Percentiles rank a stretch among this genome's conserved stretches.
These are phyloP conservation scores for Coemansia sp. DNA, from an alignment of 192 early-diverging fungal genomes.

Conservation along the genomic window DNA sequence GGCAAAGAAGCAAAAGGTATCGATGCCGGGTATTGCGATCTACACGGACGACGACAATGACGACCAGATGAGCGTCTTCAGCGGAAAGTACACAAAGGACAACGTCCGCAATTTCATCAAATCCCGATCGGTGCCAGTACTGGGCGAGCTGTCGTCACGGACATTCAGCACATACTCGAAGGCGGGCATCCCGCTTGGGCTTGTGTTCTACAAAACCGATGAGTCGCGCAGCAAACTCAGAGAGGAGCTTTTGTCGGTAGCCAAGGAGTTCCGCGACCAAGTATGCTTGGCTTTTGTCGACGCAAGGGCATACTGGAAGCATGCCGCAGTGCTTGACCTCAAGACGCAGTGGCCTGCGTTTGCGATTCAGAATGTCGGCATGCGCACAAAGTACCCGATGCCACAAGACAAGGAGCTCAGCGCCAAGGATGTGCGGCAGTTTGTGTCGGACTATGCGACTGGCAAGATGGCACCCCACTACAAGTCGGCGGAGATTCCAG, in stretches of 20 bases:
- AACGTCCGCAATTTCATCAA: constrained; percentile 67
- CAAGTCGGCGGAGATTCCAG: constrained; percentile 80
- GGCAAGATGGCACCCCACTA: constrained; percentile 70
- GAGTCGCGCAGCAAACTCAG: constrained; percentile 60
- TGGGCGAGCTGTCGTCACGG: constrained; percentile 85
- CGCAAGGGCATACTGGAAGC: constrained; percentile 73
- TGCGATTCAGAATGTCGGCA: constrained; percentile 73
- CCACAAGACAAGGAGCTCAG: constrained; percentile 65
- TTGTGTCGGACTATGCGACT: constrained; percentile 61
- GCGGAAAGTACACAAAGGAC: constrained; percentile 57
- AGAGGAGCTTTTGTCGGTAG: constrained; percentile 61
- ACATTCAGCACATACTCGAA: constrained; percentile 85
- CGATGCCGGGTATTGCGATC: constrained; percentile 69
- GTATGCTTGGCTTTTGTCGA: constrained; percentile 89
- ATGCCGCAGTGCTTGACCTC: constrained; percentile 79
- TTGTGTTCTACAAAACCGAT: constrained; percentile 71
- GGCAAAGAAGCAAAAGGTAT: constrained; percentile 56
- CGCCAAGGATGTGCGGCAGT: constrained; percentile 56
- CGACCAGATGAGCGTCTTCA: constrained; percentile 66
- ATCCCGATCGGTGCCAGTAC: constrained; percentile 72
- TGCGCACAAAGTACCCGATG: constrained; percentile 80
- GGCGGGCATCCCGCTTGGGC: constrained; percentile 81
- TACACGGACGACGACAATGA: constrained; percentile 86
- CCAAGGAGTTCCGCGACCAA: constrained; percentile 78
- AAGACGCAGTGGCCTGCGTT: constrained; percentile 93